Evolutionary conservation across 2,329 filamentous ascomycete genomes (phyloP), one percentile per base, ranked within the genome.

Genomic region (Incumbomyces delicatus): DNA sequence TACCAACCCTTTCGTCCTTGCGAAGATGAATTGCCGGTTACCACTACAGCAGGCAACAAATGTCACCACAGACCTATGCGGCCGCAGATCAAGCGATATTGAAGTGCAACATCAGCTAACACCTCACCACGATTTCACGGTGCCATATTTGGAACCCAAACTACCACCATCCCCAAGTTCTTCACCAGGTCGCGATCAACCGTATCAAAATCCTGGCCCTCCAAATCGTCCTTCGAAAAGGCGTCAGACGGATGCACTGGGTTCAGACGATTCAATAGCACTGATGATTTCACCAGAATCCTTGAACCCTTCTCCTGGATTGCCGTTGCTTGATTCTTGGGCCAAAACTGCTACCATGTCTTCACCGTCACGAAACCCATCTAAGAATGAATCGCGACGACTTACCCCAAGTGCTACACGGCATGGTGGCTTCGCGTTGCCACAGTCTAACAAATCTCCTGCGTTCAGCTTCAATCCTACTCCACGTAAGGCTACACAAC

Each of bases 1-100:
- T 18, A 51, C 55, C 10, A 67, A 66, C 41, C 64, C 65, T 6
- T 67, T 65, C 60, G 55, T 58, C 7, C 54, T 67, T 31, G 61
- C 65, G 2, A 65, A 61, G 38, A 49, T 61, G 32, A 62, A 61
- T 50, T 50, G 52, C 16, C 43, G 33, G 31, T 4, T 45, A 17
- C 33, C 18, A 30, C 43, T 33, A 8, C 43, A 17, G 30, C 22
- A 27, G 22, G 22, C 22, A 8, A 27, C 22, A 27, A 27, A 27
- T 4, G 22, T 27, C 8, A 27, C 22, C 22, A 8, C 5, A 27
- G 22, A 8, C 4, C 22, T 27, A 27, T 8, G 8, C 22, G 22
- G 22, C 22, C 5, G 22, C 22, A 27, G 5, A 8, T 4, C 8
- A 8, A 27, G 22, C 8, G 22, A 27, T 4, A 8, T 27, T 8